phyloP scores from a whole-genome alignment of 306 rosid genomes.

The Cicer arietinum region DNA sequence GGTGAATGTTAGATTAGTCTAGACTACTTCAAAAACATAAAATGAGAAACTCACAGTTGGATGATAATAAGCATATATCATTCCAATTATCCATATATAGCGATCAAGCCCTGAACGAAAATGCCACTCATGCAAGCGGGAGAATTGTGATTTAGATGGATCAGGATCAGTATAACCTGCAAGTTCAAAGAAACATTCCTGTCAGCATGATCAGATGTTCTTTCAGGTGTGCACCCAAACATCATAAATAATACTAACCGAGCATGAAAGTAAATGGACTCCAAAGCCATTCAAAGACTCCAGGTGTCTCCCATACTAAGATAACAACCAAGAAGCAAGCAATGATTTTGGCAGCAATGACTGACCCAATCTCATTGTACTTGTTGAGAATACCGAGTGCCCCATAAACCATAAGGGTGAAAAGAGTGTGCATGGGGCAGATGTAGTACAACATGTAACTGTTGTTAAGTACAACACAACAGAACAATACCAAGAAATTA shows the following conservation, averaged over 20 bases:
- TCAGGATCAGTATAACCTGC: slow-evolving; percentile 80
- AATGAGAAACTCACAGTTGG: slow-evolving; percentile 76
- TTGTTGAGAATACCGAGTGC: slow-evolving; percentile 81
- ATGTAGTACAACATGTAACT: slow-evolving; percentile 94
- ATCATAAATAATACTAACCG: slow-evolving; percentile 61
- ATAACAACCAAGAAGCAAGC: slow-evolving; percentile 85
- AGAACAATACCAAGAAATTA: slow-evolving; percentile 84
- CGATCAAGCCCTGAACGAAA: slow-evolving; percentile 98
- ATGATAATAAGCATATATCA: slow-evolving; percentile 96
- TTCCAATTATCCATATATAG: slow-evolving; percentile 96
- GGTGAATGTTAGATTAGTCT: slow-evolving; percentile 21
- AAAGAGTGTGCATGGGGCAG: slow-evolving; percentile 98
- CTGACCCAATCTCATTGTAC: slow-evolving; percentile 77
- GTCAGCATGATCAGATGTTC: slow-evolving; percentile 45
- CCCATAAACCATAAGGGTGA: slow-evolving; percentile 94
- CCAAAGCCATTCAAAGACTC: slow-evolving; percentile 91
- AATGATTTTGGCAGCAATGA: slow-evolving; percentile 69
- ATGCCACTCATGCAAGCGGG: slow-evolving; percentile 91
- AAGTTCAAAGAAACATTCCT: slow-evolving; percentile 36
- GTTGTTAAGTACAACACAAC: slow-evolving; percentile 86
- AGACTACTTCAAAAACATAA: slow-evolving; percentile 34
- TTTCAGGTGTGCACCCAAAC: slow-evolving; percentile 34
- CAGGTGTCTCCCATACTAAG: slow-evolving; percentile 91
- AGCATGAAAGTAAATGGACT: slow-evolving; percentile 81
- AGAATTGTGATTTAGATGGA: slow-evolving; percentile 62